Percentiles rank a stretch among this genome's conserved stretches.
Evolutionary conservation across 2,329 filamentous ascomycete genomes (phyloP).

Genomic region (Hypoxylon sp.): DNA sequence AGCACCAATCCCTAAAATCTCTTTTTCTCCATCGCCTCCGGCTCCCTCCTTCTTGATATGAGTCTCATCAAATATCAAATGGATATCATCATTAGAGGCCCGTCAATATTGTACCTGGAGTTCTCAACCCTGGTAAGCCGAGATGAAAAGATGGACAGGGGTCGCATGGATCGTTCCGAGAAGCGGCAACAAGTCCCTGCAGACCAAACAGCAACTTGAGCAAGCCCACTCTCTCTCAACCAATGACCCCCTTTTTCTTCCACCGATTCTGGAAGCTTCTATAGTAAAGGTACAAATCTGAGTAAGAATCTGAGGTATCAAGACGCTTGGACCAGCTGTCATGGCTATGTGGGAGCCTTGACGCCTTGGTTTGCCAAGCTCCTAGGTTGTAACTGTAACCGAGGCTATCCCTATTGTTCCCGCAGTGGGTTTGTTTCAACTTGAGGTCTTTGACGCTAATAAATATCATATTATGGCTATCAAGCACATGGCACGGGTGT

Average conservation of each 20-base stretch:
- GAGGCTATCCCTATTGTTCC: conserved; percentile 36
- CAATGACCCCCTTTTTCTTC: conserved; percentile 39
- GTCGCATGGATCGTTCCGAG: conserved; percentile 49
- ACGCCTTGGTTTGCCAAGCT: conserved; percentile 31
- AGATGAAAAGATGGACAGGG: conserved; percentile 49
- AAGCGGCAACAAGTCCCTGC: conserved; percentile 46
- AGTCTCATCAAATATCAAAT: conserved; percentile 44
- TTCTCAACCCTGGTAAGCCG: conserved; percentile 43
- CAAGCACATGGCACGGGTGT: conserved; percentile 28
- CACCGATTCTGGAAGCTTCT: conserved; percentile 63
- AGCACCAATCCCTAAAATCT: conserved; percentile 20
- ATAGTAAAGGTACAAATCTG: conserved; percentile 52
- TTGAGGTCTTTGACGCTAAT: conserved; percentile 37
- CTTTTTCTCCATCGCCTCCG: conserved; percentile 16
- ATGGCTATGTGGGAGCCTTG: conserved; percentile 16
- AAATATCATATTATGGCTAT: conserved; percentile 30
- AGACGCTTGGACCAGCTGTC: conserved; percentile 43
- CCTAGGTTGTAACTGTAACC: conserved; percentile 41
- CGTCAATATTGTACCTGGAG: conserved; percentile 40
- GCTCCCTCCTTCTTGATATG: conserved; percentile 30
- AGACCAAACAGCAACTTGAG: conserved; percentile 19
- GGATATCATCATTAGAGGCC: conserved; percentile 47
- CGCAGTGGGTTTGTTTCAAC: conserved; percentile 39
- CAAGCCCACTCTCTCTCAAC: conserved; percentile 33
- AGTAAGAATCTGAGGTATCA: conserved; percentile 35